Conservation (phyloP, 2,329 filamentous ascomycete species). For the Curvularia verruculosa region DNA sequence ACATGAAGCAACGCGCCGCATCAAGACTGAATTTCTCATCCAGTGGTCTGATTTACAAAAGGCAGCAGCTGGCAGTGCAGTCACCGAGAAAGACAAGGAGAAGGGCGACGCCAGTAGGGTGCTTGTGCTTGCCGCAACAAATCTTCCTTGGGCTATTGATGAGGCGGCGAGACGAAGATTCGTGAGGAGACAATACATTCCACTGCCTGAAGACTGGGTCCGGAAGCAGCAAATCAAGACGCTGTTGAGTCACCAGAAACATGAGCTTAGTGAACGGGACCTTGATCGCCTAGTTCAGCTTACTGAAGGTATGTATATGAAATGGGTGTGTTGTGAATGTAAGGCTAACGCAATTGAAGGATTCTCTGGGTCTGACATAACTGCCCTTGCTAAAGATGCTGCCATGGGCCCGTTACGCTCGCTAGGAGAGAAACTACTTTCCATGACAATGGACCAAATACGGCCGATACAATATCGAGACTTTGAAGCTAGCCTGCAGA, state of each 20-base stretch:
- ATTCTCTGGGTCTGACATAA: conserved; percentile 98
- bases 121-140: conserved; percentile 91
- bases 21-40: conserved; percentile 97
- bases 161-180: conserved; percentile 91
- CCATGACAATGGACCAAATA: conserved; percentile 94
- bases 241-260: conserved; percentile 85
- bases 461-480: conserved; percentile 81
- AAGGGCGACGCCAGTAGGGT: conserved; percentile 85
- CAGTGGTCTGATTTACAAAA: conserved; percentile 95
- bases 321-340: neutral
- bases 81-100: conserved; percentile 68
- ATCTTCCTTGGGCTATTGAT: conserved; percentile 96
- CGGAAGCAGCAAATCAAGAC: conserved; percentile 78
- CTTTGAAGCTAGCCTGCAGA: conserved; percentile 81
- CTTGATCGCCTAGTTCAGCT: conserved; percentile 75
- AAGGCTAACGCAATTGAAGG: conserved; percentile 59
- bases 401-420: conserved; percentile 95
- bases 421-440: conserved; percentile 84
- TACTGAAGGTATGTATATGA: conserved; percentile 73
- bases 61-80: conserved; percentile 84
- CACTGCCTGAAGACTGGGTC: conserved; percentile 83
- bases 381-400: conserved; percentile 93
- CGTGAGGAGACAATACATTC: conserved; percentile 93
- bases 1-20: conserved; percentile 88
- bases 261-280: conserved; percentile 73